A percentile compares a stretch with the other conserved stretches of the same genome.
phyloP scores from a whole-genome alignment of 768 basidiomycete species.

The Lactifluus volemus region DNA sequence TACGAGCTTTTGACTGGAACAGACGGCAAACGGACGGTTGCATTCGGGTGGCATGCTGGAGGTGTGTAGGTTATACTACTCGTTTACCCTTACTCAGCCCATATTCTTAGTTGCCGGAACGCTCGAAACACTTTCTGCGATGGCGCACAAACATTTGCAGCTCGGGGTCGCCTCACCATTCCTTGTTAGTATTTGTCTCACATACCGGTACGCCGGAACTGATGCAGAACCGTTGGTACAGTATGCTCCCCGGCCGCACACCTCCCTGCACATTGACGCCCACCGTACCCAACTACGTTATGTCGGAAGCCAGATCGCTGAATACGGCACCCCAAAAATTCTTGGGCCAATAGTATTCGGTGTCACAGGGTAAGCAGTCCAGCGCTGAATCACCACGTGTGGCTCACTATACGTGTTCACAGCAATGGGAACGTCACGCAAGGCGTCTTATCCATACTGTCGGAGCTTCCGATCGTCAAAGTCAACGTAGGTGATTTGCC shows the following conservation, averaged over 20 bases:
- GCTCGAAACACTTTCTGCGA: constrained; percentile 69
- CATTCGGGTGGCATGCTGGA: constrained; percentile 91
- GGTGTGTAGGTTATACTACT: constrained; percentile 36
- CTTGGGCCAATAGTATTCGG: constrained; percentile 77
- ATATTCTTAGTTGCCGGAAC: constrained; percentile 63
- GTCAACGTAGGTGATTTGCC: constrained; percentile 51
- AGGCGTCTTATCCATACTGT: constrained; percentile 65
- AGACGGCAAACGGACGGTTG: constrained; percentile 69
- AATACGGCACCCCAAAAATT: constrained; percentile 48
- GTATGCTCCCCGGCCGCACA: constrained; percentile 78
- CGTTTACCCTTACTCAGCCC: background rate
- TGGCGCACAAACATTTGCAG: constrained; percentile 72
- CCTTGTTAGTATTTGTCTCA: constrained; percentile 43
- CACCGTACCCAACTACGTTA: constrained; percentile 47
- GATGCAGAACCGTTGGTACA: constrained; percentile 21
- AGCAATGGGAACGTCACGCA: constrained; percentile 78
- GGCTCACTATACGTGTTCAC: constrained; percentile 1
- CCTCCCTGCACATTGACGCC: constrained; percentile 46
- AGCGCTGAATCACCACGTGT: background rate
- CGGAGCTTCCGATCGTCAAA: constrained; percentile 57
- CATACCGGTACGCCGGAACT: background rate
- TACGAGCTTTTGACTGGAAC: constrained; percentile 69
- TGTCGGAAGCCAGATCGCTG: constrained; percentile 47
- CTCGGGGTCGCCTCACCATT: constrained; percentile 77
- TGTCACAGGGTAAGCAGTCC: constrained; percentile 58